Base-by-base conservation (phyloP, 2,329 filamentous ascomycete genomes). In the Ceratocystis huliohia region DNA sequence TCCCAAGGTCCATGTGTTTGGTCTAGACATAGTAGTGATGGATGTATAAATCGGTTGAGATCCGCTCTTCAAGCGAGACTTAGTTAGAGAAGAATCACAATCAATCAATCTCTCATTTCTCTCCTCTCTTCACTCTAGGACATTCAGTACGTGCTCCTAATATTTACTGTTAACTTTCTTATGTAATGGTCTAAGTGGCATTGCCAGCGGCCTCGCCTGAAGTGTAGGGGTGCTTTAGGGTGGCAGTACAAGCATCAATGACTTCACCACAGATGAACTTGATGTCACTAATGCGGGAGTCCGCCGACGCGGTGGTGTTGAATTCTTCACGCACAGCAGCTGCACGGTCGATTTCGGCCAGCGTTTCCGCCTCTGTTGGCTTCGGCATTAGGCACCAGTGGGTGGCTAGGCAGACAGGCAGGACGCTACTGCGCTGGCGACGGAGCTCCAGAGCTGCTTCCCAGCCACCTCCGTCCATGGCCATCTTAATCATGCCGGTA, bases 221-320 rank as follows among this genome's bases (percentile, higher is more conserved):
- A 3, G 79, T 75, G 70, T 87, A 87, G 0, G 85, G 84, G 71
- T 85, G 79, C 0, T 77, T 76, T 1, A 88, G 73, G 0, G 81
- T 82, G 0, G 85, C 85, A 1, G 85, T 87, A 73, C 84, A 88
- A 0, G 82, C 82, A 69, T 88, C 85, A 48, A 88, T 78, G 44
- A 85, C 82, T 10, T 85, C 85, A 68, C 87, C 85, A 70, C 81
- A 82, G 46, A 88, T 85, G 25, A 87, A 73, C 71, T 88, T 88
- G 73, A 87, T 80, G 3, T 84, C 85, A 0, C 83, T 80, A 8
- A 88, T 73, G 20, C 81, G 80, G 66, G 72, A 73, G 65, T 76
- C 73, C 0, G 76, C 75, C 1, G 74, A 75, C 0, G 70, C 74
- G 10, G 73, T 70, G 7, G 72, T 73, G 68, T 74, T 76, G 69